phyloP scores from a whole-genome alignment of 805 yeast species.

The Huiozyma naganishii region DNA sequence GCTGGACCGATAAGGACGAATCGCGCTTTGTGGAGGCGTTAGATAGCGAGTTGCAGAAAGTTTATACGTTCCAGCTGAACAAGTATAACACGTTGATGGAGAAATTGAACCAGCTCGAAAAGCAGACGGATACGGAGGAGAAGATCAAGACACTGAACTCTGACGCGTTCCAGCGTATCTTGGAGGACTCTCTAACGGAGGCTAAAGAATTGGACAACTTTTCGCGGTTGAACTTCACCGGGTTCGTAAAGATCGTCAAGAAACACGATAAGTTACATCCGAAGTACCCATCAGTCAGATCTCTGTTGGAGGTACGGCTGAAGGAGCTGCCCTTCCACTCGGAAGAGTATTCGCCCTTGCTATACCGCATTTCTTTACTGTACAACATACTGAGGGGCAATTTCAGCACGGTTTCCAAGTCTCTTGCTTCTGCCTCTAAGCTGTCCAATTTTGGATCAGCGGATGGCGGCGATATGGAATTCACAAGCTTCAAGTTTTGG shows the following conservation, averaged over 20 bases:
- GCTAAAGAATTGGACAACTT: constrained; percentile 86
- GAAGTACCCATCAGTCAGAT: constrained; percentile 71
- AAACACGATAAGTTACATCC: constrained; percentile 91
- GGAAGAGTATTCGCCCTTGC: constrained; percentile 87
- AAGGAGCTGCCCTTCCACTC: constrained; percentile 83
- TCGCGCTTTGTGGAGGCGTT: constrained; percentile 52
- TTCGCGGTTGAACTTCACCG: constrained; percentile 87
- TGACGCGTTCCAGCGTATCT: constrained; percentile 46
- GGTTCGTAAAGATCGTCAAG: constrained; percentile 87
- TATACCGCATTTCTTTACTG: constrained; percentile 70
- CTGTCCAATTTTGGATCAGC: constrained; percentile 25
- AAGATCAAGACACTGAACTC: constrained; percentile 40
- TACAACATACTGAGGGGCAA: constrained; percentile 74
- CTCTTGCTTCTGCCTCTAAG: constrained; percentile 31
- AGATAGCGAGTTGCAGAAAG: constrained; percentile 66
- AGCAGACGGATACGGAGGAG: constrained; percentile 36
- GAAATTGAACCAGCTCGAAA: constrained; percentile 54
- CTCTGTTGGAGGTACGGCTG: constrained; percentile 78
- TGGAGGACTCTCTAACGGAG: constrained; percentile 63
- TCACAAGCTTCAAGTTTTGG: constrained; percentile 83
- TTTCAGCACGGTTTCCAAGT: constrained; percentile 24
- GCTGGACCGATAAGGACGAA: constrained; percentile 69
- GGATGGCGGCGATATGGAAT: constrained; percentile 22
- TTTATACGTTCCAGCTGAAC: constrained; percentile 56
- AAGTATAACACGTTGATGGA: constrained; percentile 61